A percentile compares a stretch with the other conserved stretches of the same genome.
Conservation (phyloP, 1,284 basidiomycete genomes). For the Ganoderma sp. region DNA sequence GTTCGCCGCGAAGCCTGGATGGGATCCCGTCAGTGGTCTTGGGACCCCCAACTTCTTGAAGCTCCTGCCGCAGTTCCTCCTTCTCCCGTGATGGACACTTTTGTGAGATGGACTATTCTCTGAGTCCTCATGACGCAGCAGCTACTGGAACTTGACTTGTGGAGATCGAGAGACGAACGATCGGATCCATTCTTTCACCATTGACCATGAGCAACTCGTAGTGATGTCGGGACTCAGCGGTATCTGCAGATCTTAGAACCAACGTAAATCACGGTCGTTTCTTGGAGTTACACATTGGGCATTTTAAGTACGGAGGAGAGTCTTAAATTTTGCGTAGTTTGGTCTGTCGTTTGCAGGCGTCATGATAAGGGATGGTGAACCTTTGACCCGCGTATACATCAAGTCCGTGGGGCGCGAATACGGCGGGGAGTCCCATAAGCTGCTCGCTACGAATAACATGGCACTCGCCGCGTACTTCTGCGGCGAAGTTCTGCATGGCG, state of each 20-base stretch:
- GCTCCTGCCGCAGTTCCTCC: slow-evolving; percentile 29
- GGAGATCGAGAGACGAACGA: neutral
- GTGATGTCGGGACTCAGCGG: too few species aligned
- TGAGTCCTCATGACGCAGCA: neutral
- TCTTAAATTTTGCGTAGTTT: neutral
- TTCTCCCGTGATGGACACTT: slow-evolving; percentile 22
- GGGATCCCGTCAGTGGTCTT: slow-evolving; percentile 47
- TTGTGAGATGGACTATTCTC: neutral
- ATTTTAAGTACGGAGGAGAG: neutral
- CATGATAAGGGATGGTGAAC: too few species aligned
- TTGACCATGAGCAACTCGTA: too few species aligned
- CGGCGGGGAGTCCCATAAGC: too few species aligned
- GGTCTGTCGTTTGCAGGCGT: too few species aligned
- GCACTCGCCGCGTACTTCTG: too few species aligned
- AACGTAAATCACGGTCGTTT: neutral
- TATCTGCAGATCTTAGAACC: neutral
- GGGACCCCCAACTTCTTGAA: slow-evolving; percentile 42
- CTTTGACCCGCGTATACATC: too few species aligned
- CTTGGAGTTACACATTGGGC: too few species aligned
- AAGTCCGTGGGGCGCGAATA: too few species aligned
- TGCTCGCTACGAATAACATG: too few species aligned
- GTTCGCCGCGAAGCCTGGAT: slow-evolving; percentile 44
- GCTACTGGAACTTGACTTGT: neutral
- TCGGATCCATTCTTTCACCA: neutral
- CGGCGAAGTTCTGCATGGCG: too few species aligned